Base-by-base conservation (phyloP, 306 rosid genomes). In the Ceratonia siliqua region DNA sequence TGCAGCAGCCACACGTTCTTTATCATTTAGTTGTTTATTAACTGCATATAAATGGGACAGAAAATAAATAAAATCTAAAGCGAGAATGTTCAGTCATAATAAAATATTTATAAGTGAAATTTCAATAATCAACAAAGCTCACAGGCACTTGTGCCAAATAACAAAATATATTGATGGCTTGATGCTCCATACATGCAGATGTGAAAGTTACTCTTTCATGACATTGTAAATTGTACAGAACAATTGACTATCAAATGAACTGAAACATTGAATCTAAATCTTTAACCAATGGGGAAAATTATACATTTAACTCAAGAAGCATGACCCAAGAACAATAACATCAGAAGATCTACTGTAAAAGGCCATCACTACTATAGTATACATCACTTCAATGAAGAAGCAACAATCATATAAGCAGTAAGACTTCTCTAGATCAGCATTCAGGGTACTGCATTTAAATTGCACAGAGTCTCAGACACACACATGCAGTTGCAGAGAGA, bases 1-100 rank as follows among this genome's bases (percentile, higher is more conserved):
- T 15, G 99, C 98, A 6, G 98, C 98, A 53, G 97, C 96, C 50
- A 90, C 93, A 46, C 98, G 88, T 61, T 95, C 99, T 84, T 92
- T 95, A 83, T 92, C 98, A 66, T 90, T 95, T 82, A 92, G 87
- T 81, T 92, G 98, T 77, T 92, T 95, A 78, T 95, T 92, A 80
- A 95, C 98, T 90, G 98, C 79, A 82, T 27, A 68, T 30, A 38
- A 20, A 70, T 54, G 76, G 25, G 5, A 45, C 30, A 61, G 14
- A 68, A 25, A 53, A 41, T 15, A 17, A 68, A 66, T 42, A 61
- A 20, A 21, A 17, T 2, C 22, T 0, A 5, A 38, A 6, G 72
- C 8, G 20, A 4, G 5, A 59, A 25, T 9, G 17, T 54, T 59
- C 53, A 33, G 36, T 39, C 73, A 56, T 57, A 73, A 56, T 36